A percentile compares a stretch with the other conserved stretches of the same genome.
Evolutionary conservation across 495 filamentous ascomycete genomes (phyloP).

Genomic region (Talaromyces nanjingensis): DNA sequence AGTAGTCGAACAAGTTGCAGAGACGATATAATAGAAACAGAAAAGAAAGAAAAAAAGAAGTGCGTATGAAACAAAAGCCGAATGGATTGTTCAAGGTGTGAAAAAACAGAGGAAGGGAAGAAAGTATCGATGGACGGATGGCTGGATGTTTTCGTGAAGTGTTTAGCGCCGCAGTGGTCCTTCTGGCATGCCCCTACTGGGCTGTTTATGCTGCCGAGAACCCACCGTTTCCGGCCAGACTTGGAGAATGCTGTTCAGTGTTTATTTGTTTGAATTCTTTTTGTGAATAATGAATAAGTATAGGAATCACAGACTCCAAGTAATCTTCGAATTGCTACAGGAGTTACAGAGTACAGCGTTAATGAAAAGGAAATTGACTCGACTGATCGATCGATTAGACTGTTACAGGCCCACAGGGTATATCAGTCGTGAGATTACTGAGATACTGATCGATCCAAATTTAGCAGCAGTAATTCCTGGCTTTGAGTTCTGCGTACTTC

Average conservation of each 20-base stretch:
- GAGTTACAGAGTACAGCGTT: neutral
- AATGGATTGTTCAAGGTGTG: neutral
- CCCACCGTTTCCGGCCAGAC: neutral
- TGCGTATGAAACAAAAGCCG: neutral
- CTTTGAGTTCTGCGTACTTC: neutral
- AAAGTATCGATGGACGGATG: neutral
- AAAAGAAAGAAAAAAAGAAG: neutral
- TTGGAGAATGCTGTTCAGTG: neutral
- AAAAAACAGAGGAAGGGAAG: neutral
- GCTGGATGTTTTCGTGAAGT: slow-evolving; percentile 1
- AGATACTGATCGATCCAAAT: neutral
- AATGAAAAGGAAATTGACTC: neutral
- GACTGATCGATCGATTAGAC: neutral
- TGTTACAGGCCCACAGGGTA: neutral
- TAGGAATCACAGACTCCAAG: no score
- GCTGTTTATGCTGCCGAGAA: neutral
- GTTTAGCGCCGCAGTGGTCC: slow-evolving; percentile 1
- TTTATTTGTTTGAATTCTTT: neutral
- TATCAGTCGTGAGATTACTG: neutral
- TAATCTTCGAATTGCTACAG: no score
- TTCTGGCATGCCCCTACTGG: neutral
- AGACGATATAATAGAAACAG: neutral
- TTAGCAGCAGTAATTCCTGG: neutral
- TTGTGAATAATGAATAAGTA: no score
- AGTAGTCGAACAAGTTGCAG: neutral